phyloP scores from a whole-genome alignment of 176 grass and related monocot genomes.

The Poa annua region DNA sequence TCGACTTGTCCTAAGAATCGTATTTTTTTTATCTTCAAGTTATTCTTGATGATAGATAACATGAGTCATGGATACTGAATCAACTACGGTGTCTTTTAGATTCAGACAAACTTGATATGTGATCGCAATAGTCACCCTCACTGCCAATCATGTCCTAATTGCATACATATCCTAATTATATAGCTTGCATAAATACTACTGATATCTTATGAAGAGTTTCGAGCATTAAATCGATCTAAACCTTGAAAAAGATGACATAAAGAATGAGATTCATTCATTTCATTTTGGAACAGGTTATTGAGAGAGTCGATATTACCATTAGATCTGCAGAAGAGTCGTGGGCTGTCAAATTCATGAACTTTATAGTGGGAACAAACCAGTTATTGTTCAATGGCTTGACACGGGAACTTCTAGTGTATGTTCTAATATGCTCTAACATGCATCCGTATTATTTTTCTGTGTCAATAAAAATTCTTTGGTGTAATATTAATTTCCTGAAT shows the following conservation, averaged over 20 bases:
- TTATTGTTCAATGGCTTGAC: slow-evolving; percentile 81
- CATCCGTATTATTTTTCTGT: slow-evolving; percentile 3
- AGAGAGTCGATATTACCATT: slow-evolving; percentile 60
- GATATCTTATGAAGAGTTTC: neutral
- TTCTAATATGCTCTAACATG: slow-evolving; percentile 13
- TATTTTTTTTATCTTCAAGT: neutral
- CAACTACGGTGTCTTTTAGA: neutral
- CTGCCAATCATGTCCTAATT: neutral
- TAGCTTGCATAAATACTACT: neutral
- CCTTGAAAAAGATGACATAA: neutral
- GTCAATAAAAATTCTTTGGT: neutral
- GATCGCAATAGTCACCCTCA: neutral
- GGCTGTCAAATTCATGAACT: slow-evolving; percentile 80
- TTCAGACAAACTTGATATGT: neutral
- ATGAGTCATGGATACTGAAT: neutral
- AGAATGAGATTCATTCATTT: slow-evolving; percentile 10
- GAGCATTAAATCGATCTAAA: neutral
- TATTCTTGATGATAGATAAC: neutral
- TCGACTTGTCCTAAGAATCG: neutral
- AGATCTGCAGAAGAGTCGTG: slow-evolving; percentile 72
- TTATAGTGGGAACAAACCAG: slow-evolving; percentile 75
- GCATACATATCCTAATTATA: neutral
- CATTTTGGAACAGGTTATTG: slow-evolving; percentile 58
- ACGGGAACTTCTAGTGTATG: slow-evolving; percentile 88
- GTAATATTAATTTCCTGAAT: slow-evolving; percentile 4